phyloP scores from a whole-genome alignment of 306 rosid genomes.

The Acacia confusa region DNA sequence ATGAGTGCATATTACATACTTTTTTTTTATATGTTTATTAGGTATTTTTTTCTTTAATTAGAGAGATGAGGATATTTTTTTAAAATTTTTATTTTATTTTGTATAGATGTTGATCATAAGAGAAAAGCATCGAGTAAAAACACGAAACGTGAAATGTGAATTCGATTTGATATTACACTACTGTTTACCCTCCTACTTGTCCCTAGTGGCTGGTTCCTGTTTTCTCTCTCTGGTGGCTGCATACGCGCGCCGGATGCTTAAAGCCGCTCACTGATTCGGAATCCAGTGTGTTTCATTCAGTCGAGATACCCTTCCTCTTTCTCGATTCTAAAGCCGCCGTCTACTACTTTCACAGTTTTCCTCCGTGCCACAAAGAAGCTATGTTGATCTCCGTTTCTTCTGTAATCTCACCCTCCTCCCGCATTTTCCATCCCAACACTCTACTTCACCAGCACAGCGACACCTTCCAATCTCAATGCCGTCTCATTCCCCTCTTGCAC shows the following conservation, averaged over 20 bases:
- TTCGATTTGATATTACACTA: neutral
- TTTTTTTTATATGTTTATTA: too few species aligned
- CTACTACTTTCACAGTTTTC: neutral
- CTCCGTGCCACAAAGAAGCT: neutral
- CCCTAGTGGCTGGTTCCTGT: neutral
- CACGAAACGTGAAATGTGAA: too few species aligned
- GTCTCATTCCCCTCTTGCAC: conserved; percentile 13
- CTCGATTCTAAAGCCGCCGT: neutral
- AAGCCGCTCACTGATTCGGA: neutral
- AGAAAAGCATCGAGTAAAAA: too few species aligned
- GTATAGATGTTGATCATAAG: too few species aligned
- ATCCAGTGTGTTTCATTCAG: neutral
- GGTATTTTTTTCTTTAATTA: too few species aligned
- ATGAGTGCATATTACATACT: too few species aligned
- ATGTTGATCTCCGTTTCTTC: conserved; percentile 48
- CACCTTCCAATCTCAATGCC: conserved; percentile 42
- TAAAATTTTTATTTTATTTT: too few species aligned
- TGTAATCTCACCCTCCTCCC: conserved; percentile 32
- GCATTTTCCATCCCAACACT: conserved; percentile 25
- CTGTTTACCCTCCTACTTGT: neutral
- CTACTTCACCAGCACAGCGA: neutral
- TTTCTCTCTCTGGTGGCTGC: neutral
- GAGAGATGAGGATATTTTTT: too few species aligned
- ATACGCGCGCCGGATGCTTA: neutral
- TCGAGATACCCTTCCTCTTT: neutral